A percentile compares a stretch with the other conserved stretches of the same genome.
phyloP scores from a whole-genome alignment of 2,329 filamentous ascomycete genomes.

The Incumbomyces delicatus region DNA sequence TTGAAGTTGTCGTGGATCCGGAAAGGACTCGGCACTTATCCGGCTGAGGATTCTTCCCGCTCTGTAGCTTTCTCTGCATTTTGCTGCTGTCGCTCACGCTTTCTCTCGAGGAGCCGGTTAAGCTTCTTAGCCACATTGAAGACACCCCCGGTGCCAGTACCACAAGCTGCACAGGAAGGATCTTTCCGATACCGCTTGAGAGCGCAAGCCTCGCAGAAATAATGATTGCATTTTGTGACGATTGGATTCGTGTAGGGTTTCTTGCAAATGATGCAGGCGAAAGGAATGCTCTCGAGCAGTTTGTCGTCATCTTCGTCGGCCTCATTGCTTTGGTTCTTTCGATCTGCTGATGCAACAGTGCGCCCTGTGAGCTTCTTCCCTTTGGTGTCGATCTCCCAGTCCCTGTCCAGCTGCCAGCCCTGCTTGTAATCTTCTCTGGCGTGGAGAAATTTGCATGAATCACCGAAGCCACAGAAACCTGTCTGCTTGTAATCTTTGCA shows the following conservation, averaged over 20 bases:
- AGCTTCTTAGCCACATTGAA: constrained; percentile 82
- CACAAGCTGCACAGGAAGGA: constrained; percentile 77
- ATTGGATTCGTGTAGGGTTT: constrained; percentile 69
- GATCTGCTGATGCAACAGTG: constrained; percentile 39
- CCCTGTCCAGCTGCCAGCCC: constrained; percentile 88
- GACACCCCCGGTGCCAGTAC: constrained; percentile 73
- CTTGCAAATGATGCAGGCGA: constrained; percentile 80
- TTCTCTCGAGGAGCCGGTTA: constrained; percentile 66
- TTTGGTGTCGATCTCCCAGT: constrained; percentile 81
- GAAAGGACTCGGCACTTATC: too few species aligned
- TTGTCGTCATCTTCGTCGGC: constrained; percentile 18
- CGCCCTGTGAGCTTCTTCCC: constrained; percentile 41
- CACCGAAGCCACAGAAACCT: constrained; percentile 53
- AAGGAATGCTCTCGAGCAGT: constrained; percentile 73
- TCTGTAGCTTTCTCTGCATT: constrained; percentile 46
- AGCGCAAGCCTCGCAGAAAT: constrained; percentile 89
- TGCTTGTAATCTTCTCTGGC: constrained; percentile 61
- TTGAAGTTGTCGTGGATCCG: too few species aligned
- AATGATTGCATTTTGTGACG: constrained; percentile 84
- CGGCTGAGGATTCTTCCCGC: constrained; percentile 31
- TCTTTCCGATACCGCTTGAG: constrained; percentile 77
- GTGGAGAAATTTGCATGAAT: constrained; percentile 65
- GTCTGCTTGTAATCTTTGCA: constrained; percentile 92
- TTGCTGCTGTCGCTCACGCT: constrained; percentile 45
- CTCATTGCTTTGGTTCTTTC: constrained; percentile 26